Conservation (phyloP, 768 basidiomycete species). For the Boletus rex-veris region DNA sequence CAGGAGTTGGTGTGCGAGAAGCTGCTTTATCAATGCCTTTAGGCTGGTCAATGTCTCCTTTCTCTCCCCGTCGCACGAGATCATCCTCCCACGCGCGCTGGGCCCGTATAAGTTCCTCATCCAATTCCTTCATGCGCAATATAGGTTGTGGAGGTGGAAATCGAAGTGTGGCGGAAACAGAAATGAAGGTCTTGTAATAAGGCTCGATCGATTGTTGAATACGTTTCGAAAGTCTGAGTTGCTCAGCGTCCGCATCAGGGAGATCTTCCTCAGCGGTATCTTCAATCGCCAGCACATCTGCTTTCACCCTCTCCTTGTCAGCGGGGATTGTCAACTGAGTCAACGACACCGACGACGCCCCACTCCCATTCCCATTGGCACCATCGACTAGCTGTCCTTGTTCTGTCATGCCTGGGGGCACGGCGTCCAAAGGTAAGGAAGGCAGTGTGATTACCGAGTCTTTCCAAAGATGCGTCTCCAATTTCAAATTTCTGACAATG, state of each 20-base stretch:
- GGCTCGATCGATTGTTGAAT: constrained; percentile 82
- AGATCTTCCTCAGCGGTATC: constrained; percentile 44
- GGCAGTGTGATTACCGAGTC: constrained; percentile 79
- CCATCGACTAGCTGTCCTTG: constrained; percentile 25
- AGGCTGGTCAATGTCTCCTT: constrained; percentile 26
- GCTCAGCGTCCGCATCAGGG: constrained; percentile 70
- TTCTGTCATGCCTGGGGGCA: constrained; percentile 39
- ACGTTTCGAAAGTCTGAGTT: constrained; percentile 63
- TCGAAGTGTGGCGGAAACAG: constrained; percentile 87
- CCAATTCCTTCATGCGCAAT: constrained; percentile 82
- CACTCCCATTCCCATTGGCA: constrained; percentile 23
- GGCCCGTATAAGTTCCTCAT: constrained; percentile 65
- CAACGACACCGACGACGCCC: constrained; percentile 21
- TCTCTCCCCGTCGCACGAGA: constrained; percentile 73
- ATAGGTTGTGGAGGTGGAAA: constrained; percentile 93
- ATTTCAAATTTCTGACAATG: constrained; percentile 88
- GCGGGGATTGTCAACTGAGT: constrained; percentile 19
- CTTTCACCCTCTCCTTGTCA: constrained; percentile 16
- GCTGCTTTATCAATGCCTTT: constrained; percentile 10
- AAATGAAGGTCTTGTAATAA: constrained; percentile 84
- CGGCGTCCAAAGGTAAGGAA: constrained; percentile 60
- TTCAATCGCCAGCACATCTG: constrained; percentile 16
- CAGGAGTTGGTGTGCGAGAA: constrained; percentile 30
- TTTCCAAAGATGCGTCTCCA: constrained; percentile 94
- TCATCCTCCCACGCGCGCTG: constrained; percentile 87